Conservation (phyloP, 345 rosid species). For the Turritis glabra region DNA sequence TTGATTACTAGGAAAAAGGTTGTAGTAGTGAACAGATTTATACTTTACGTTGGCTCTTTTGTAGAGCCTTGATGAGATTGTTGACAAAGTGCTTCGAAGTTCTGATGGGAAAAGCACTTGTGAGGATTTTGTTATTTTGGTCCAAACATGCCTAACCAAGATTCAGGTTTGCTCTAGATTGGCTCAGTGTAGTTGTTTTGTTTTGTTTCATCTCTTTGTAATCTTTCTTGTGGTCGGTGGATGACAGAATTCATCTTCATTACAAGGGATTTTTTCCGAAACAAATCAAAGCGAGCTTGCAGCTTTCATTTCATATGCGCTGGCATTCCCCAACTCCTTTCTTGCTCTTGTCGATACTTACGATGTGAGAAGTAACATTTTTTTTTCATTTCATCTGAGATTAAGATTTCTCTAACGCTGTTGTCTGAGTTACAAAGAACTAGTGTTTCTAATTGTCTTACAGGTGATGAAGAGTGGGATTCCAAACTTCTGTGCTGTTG, state of each 20-base stretch:
- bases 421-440: background rate
- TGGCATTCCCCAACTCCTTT: constrained; percentile 85
- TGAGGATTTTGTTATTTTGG: constrained; percentile 84
- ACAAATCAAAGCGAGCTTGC: constrained; percentile 96
- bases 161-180: constrained; percentile 56
- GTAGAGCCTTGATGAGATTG: constrained; percentile 89
- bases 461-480: constrained; percentile 90
- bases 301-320: constrained; percentile 86
- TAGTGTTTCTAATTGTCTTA: constrained; percentile 15
- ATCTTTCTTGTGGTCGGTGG: constrained; percentile 10
- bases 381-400: background rate
- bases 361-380: constrained; percentile 59
- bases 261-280: constrained; percentile 62
- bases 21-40: background rate
- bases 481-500: constrained; percentile 95
- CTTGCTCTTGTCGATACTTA: constrained; percentile 94
- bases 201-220: constrained; percentile 10
- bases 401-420: background rate
- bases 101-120: constrained; percentile 66
- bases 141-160: constrained; percentile 73
- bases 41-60: constrained; percentile 27
- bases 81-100: constrained; percentile 59
- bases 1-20: no score
- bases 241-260: constrained; percentile 62
- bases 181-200: background rate